A percentile compares a stretch with the other conserved stretches of the same genome.
Conservation (phyloP, 257 asterid genomes). For the Rubia yunnanensis region DNA sequence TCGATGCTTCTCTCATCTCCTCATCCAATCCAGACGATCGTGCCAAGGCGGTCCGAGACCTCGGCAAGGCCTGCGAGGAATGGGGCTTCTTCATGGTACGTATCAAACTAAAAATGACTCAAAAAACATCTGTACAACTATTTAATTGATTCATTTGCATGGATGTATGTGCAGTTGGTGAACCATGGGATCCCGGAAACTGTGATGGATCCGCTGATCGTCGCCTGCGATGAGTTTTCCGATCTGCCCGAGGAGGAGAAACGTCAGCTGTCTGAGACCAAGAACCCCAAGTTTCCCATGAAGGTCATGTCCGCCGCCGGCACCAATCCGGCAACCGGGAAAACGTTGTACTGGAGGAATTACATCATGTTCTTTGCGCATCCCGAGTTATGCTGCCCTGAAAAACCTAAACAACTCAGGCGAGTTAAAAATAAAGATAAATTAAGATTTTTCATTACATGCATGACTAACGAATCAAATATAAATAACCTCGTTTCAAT, state of each 20-base stretch:
- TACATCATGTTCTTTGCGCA: conserved; percentile 59
- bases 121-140: not conserved
- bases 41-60: conserved; percentile 20
- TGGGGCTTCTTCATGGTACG: conserved; percentile 35
- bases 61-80: conserved; percentile 25
- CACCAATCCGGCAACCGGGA: conserved; percentile 46
- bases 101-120: not conserved
- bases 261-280: conserved; percentile 30
- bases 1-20: conserved; percentile 24
- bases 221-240: conserved; percentile 40
- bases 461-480: no score
- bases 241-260: conserved; percentile 55
- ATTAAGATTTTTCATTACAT: not conserved
- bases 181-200: conserved; percentile 62
- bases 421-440: conserved; percentile 2
- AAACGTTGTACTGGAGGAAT: conserved; percentile 58
- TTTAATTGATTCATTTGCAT: not conserved
- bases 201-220: conserved; percentile 32
- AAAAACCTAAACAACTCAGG: conserved; percentile 52
- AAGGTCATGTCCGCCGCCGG: conserved; percentile 56
- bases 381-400: conserved; percentile 53
- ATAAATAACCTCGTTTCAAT: no score
- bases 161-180: conserved; percentile 17
- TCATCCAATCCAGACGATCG: conserved; percentile 20
- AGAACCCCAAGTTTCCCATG: conserved; percentile 37